Evolutionary conservation across 192 early-diverging fungal genomes (phyloP), one percentile per base, ranked within the genome.

Genomic region (Linnemannia hyalina): DNA sequence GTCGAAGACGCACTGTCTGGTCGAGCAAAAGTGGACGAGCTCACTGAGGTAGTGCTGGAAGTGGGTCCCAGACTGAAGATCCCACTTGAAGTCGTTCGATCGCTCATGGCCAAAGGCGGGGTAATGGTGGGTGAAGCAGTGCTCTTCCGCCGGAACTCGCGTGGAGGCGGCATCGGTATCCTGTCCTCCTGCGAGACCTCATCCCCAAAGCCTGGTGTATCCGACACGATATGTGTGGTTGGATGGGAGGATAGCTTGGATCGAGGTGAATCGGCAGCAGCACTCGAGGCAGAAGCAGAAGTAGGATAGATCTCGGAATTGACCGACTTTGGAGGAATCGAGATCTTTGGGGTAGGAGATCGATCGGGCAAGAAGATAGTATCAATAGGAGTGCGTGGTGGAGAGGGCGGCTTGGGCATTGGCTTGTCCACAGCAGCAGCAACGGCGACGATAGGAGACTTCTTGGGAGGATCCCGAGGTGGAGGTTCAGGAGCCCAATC

Each of bases 141-240:
- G 41, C 70, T 81, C 46, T 86, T 80, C 6, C 79, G 78, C 1
- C 75, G 78, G 72, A 86, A 86, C 36, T 86, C 84, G 52, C 84
- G 69, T 1, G 84, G 84, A 16, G 75, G 79, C 41, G 84, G 83
- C 70, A 85, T 29, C 0, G 83, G 83, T 22, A 85, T 46, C 54
- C 78, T 55, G 38, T 80, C 78, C 8, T 74, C 54, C 22, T 79
- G 77, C 18, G 36, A 41, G 35, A 41, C 18, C 38, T 54, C 29
- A 1, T 35, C 20, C 32, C 23, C 15, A 6, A 20, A 38, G 20
- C 16, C 8, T 4, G 65, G 41, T 29, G 68, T 49, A 10, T 68
- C 80, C 60, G 68, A 26, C 35, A 69, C 22, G 23, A 18, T 41
- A 40, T 40, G 72, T 23, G 74, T 70, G 1, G 69, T 68, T 3